These are phyloP conservation scores for Endothia cerciana DNA, from an alignment of 2,329 filamentous ascomycete species.

Conservation along the genomic window DNA sequence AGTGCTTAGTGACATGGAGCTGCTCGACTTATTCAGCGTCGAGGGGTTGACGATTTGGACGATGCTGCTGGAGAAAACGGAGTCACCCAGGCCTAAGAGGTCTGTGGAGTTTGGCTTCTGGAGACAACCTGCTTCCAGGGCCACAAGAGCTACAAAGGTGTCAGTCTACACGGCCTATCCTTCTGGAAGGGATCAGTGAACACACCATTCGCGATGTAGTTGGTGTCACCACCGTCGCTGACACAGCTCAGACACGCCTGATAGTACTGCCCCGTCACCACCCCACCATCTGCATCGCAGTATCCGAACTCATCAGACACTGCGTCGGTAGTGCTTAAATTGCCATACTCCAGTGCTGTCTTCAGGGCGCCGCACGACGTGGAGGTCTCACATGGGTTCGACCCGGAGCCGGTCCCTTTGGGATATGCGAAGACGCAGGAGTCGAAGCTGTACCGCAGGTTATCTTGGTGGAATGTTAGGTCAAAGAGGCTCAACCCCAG, in stretches of 20 bases:
- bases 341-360: slow-evolving; percentile 44
- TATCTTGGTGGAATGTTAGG: slow-evolving; percentile 45
- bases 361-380: slow-evolving; percentile 54
- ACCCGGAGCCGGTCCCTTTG: slow-evolving; percentile 49
- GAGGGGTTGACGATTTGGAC: slow-evolving; percentile 30
- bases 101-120: slow-evolving; percentile 47
- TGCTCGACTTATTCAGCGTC: not conserved
- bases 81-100: slow-evolving; percentile 47
- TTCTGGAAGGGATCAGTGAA: not conserved
- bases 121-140: slow-evolving; percentile 55
- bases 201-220: slow-evolving; percentile 56
- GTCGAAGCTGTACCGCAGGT: slow-evolving; percentile 55
- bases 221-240: slow-evolving; percentile 44
- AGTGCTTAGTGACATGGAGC: slow-evolving; percentile 14
- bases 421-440: slow-evolving; percentile 58
- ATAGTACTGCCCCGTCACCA: slow-evolving; percentile 41
- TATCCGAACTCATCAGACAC: slow-evolving; percentile 19
- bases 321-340: slow-evolving; percentile 30
- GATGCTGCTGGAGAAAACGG: slow-evolving; percentile 46
- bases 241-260: slow-evolving; percentile 52
- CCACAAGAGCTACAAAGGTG: slow-evolving; percentile 48
- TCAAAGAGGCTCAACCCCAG: not conserved
- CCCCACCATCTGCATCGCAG: slow-evolving; percentile 41
- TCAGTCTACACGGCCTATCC: slow-evolving; percentile 1
- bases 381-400: slow-evolving; percentile 54